phyloP scores from a whole-genome alignment of 768 basidiomycete species.

The Pisolithus orientalis region DNA sequence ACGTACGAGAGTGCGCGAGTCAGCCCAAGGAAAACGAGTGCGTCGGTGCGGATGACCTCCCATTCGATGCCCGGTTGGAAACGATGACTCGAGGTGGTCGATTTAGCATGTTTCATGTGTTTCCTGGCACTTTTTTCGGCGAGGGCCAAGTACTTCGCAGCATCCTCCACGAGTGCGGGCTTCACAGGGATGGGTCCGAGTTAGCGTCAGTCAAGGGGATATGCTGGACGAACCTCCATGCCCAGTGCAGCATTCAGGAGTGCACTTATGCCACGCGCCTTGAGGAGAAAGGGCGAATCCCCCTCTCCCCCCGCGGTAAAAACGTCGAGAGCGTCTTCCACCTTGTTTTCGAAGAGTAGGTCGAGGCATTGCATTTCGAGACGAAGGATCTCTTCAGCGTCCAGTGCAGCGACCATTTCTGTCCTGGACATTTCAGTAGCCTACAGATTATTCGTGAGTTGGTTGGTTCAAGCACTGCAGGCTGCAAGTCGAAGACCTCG shows the following conservation, averaged over 20 bases:
- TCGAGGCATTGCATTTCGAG: conserved; percentile 53
- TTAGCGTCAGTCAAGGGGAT: neutral
- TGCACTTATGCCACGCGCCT: conserved; percentile 65
- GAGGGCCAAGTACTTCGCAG: conserved; percentile 44
- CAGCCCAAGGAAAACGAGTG: conserved; percentile 62
- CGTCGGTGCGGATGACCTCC: conserved; percentile 72
- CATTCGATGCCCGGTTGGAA: conserved; percentile 67
- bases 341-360: conserved; percentile 61
- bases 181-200: neutral
- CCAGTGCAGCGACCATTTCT: conserved; percentile 6
- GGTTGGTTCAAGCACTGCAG: too few species aligned
- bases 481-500: too few species aligned
- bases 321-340: conserved; percentile 44
- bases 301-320: conserved; percentile 29
- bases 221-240: conserved; percentile 54
- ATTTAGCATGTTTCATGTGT: conserved; percentile 35
- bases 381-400: conserved; percentile 26
- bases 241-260: conserved; percentile 76
- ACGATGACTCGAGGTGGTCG: conserved; percentile 26
- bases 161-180: conserved; percentile 50
- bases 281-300: conserved; percentile 63
- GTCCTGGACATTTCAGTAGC: too few species aligned
- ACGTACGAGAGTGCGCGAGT: conserved; percentile 63
- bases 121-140: conserved; percentile 43
- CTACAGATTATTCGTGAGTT: too few species aligned